Base-by-base conservation (phyloP, 106 monocot genomes). In the Phalaenopsis aphrodite region DNA sequence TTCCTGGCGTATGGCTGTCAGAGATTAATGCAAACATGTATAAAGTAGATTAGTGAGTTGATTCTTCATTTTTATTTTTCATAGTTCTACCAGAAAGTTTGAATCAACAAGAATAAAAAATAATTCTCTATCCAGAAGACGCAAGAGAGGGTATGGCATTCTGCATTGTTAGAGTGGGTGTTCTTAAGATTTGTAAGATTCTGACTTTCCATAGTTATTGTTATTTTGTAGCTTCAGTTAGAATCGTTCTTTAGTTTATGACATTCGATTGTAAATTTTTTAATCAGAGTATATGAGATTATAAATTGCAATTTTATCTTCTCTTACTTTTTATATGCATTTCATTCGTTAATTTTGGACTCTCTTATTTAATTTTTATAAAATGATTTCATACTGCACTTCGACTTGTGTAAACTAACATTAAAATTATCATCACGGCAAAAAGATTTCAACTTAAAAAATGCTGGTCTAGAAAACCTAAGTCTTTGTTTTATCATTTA, bases 1-100 rank as follows among this genome's bases (percentile, higher is more conserved):
- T 81, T 45, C 81, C 81, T 75, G 81, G 81, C 11, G 43, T 75
- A 17, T 81, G 81, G 81, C 58, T 81, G 7, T 49, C 56, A 12
- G 81, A 81, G 57, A 38, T 81, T 52, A 81, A 57, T 9, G 30
- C 19, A 7, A 56, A 81, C 45, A n/a, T 55, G 9, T 81, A 81
- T 56, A 81, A 75, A 81, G 15, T 56, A 42, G 42, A 30, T 41
- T 75, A 81, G 14, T 81, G 55, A 81, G 75, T 41, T 74, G 21
- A 71, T 73, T 73, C 4, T 75, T 75, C 23, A 24, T 48, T 47
- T 48, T 48, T 75, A 23, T 21, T 75, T 41, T 23, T 23, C 23
- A 23, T 73, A 42, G 17, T 42, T 42, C 42, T 73, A 19, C 42
- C 5, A 18, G 39, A 73, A 42, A 73, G 6, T 73, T 42, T 73